Base-by-base conservation (phyloP, 768 basidiomycete genomes). In the Suillus ampliporus region DNA sequence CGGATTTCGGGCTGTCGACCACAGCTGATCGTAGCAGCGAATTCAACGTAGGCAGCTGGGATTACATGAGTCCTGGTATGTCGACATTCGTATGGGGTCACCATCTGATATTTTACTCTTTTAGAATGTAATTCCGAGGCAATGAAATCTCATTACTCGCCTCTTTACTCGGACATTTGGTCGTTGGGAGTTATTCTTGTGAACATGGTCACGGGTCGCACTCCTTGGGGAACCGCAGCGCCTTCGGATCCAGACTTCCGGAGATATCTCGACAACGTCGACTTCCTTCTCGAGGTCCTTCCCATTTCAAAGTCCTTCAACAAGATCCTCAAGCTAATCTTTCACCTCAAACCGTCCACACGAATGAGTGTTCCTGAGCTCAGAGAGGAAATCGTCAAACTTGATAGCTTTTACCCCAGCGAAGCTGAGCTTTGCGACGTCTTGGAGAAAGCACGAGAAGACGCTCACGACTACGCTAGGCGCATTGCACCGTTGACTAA, bases 1-100 rank as follows among this genome's bases (percentile, higher is more conserved):
- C 90, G 9, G 93, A 95, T 75, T 95, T 94, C 80, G 93, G 93
- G 14, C 78, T 93, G 50, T 83, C 86, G 0, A 89, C 84, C 8
- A 77, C 76, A 52, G 74, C 76, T 61, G 73, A 70, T n/a, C 64
- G 83, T 56, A 84, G 81, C 58, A 71, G 65, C 23, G 84, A 86
- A 47, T 83, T 84, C 66, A 80, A 84, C 1, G 85, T 85, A 54
- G 90, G 90, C 1, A 89, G 84, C 61, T 77, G 80, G 1, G 79
- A 80, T 59, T 90, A 90, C 61, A 89, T 90, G 86, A 87, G 88
- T 69, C 89, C 90, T 69, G 89, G 89, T 89, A 61, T 68, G 81
- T 69, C 19, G 19, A 4, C 17, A 21, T n/a, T 63, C 41, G 31
- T 54, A 35, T 56, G 14, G 26, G 1, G 23, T 38, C 35, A 40